These are phyloP conservation scores for Curvularia eragrostidis DNA, from an alignment of 2,329 filamentous ascomycete genomes.

Conservation along the genomic window DNA sequence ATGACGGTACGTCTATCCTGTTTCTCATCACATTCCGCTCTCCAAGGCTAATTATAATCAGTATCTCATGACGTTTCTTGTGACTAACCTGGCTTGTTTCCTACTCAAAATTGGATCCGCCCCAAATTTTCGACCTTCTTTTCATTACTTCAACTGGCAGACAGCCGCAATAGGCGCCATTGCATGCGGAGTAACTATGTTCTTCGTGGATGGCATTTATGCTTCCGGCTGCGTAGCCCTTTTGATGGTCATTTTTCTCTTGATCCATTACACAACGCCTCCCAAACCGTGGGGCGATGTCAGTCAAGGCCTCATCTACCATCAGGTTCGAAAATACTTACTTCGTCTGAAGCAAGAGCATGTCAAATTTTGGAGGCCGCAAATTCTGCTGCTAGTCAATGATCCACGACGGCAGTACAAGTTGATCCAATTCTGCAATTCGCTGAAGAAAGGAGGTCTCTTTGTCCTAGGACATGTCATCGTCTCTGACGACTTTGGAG, in stretches of 20 bases:
- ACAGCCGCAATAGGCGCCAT: constrained; percentile 77
- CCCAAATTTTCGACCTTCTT: constrained; percentile 86
- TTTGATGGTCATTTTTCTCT: constrained; percentile 76
- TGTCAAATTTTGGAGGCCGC: constrained; percentile 92
- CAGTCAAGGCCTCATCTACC: constrained; percentile 86
- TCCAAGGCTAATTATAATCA: constrained; percentile 10
- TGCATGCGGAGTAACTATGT: constrained; percentile 82
- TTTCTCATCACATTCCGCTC: background rate
- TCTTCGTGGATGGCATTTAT: constrained; percentile 85
- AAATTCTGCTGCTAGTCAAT: constrained; percentile 84
- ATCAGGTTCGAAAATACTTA: constrained; percentile 86
- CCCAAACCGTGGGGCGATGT: constrained; percentile 92
- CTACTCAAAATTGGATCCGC: constrained; percentile 85
- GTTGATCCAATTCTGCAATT: constrained; percentile 90
- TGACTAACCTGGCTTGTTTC: constrained; percentile 88
- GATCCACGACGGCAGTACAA: constrained; percentile 81
- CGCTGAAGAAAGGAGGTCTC: constrained; percentile 83
- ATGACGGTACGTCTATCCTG: constrained; percentile 65
- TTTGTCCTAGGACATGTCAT: constrained; percentile 90
- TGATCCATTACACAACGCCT: constrained; percentile 85
- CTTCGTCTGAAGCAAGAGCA: constrained; percentile 84
- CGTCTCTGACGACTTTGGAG: constrained; percentile 80
- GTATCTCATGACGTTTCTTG: constrained; percentile 90
- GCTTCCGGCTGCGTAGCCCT: constrained; percentile 77
- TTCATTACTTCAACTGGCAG: constrained; percentile 88